Conservation (phyloP, 805 yeast genomes). For the Naumovozyma baii region DNA sequence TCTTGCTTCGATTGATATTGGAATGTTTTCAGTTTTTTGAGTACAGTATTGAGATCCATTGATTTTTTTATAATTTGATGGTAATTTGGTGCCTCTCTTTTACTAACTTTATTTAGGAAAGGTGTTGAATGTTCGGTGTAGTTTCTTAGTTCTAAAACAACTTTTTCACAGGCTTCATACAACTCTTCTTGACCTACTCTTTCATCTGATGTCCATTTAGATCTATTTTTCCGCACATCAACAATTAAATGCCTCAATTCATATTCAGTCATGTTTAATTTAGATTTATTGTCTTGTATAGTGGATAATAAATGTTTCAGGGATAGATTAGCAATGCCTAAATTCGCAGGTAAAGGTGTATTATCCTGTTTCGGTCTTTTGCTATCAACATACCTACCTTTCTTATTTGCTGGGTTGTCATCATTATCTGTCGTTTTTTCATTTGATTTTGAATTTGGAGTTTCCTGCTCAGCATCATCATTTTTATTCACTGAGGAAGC, state of each 20-base stretch:
- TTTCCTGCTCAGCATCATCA: slow-evolving; percentile 12
- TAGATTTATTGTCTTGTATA: slow-evolving; percentile 73
- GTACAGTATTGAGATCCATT: slow-evolving; percentile 91
- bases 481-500: slow-evolving; percentile 12
- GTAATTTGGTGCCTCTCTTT: slow-evolving; percentile 96
- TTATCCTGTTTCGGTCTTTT: slow-evolving; percentile 22
- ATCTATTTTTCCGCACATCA: slow-evolving; percentile 90
- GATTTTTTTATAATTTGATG: slow-evolving; percentile 83
- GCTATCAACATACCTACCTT: slow-evolving; percentile 5
- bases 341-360: slow-evolving; percentile 32
- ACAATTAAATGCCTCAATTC: slow-evolving; percentile 77
- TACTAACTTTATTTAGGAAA: slow-evolving; percentile 88
- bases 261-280: slow-evolving; percentile 61
- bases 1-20: slow-evolving; percentile 78
- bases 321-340: slow-evolving; percentile 69
- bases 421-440: slow-evolving; percentile 28
- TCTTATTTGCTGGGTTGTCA: slow-evolving; percentile 3
- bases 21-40: slow-evolving; percentile 75
- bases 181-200: slow-evolving; percentile 94
- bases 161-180: slow-evolving; percentile 95
- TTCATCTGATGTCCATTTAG: slow-evolving; percentile 97
- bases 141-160: slow-evolving; percentile 77
- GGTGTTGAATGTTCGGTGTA: slow-evolving; percentile 96
- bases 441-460: slow-evolving; percentile 13
- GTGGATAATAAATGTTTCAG: slow-evolving; percentile 70